Evolutionary conservation across 257 asterid species (phyloP).

Genomic region (Nicotiana knightiana): DNA sequence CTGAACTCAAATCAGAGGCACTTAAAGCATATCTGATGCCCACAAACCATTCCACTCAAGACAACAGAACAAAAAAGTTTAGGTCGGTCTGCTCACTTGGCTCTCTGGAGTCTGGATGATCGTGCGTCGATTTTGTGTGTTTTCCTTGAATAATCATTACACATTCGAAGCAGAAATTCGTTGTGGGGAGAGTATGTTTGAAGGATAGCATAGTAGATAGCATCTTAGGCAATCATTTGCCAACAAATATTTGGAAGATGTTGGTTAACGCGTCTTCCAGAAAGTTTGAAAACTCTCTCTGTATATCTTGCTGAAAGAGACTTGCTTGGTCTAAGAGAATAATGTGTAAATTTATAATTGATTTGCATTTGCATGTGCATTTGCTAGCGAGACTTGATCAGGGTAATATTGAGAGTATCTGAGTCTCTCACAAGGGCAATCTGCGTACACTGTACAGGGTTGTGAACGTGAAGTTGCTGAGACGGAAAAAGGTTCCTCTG

Average conservation of each 20-base stretch:
- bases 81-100: background rate
- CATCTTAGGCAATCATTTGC: background rate
- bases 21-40: background rate
- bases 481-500: constrained; percentile 64
- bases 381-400: background rate
- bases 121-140: background rate
- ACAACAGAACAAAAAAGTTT: background rate
- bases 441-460: constrained; percentile 56
- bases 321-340: background rate
- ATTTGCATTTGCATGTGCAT: background rate
- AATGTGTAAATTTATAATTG: background rate
- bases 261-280: background rate
- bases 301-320: background rate
- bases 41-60: background rate
- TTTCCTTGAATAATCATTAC: background rate
- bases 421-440: background rate
- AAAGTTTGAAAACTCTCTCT: background rate
- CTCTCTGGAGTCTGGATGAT: background rate
- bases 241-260: background rate
- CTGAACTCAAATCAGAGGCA: background rate
- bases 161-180: background rate
- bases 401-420: background rate
- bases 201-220: background rate
- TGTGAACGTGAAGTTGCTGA: constrained; percentile 92
- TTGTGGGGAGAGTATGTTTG: background rate